Evolutionary conservation across 768 basidiomycete species (phyloP), one percentile per base, ranked within the genome.

Genomic region (Russula sp.): DNA sequence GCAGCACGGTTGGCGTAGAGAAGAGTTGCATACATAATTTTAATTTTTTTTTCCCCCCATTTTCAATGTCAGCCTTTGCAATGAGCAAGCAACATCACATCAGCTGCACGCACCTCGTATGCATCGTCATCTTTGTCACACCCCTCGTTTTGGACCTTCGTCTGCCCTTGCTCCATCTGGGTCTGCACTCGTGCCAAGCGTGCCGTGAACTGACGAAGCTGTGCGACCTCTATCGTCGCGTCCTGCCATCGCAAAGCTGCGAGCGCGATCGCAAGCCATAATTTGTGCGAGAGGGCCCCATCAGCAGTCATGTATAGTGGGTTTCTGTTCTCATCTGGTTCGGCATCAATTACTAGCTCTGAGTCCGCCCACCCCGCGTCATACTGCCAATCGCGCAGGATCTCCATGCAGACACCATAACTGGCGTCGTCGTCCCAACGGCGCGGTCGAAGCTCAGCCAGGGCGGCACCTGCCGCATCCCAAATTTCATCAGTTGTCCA

Each of bases 401-500:
- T 64, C 56, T 64, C 62, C 57, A 64, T 57, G 58, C 41, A 60
- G 39, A 20, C 18, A 32, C 43, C 38, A 62, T 58, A 52, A 57
- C 39, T 18, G 45, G 56, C 7, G 20, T 53, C 45, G 35, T 51
- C 20, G 16, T 53, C 55, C 61, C 61, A 62, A 29, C 32, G 32
- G 20, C 36, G 29, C 38, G 36, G 43, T 58, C n/a, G 61, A 29
- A 39, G 50, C 38, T 51, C 62, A 25, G 20, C 38, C 50, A 52
- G 7, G 13, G 47, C 42, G 56, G 61, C 58, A 50, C 61, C 57
- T 42, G 70, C 69, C 55, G 70, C 69, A 11, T 61, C 59, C 46
- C 72, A 70, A 41, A 63, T 56, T 43, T 67, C 67, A 6, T 57
- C 55, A 22, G 34, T 41, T 14, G 63, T 53, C 56, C 70, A 76